These are phyloP conservation scores for Cryptococcus wingfieldii DNA, from an alignment of 1,284 basidiomycete species.

Conservation along the genomic window DNA sequence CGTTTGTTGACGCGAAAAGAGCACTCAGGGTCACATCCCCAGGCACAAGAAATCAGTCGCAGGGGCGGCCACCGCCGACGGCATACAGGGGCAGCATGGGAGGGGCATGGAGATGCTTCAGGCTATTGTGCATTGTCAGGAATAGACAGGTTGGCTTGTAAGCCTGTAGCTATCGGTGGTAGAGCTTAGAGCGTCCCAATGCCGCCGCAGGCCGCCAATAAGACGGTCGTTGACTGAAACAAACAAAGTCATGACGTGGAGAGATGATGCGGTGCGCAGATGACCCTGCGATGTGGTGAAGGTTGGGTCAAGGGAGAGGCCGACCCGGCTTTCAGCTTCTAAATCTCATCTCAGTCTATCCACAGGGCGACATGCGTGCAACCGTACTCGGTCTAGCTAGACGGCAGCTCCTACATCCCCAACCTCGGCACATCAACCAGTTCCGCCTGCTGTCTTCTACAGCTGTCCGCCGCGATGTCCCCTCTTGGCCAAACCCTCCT, in stretches of 20 bases:
- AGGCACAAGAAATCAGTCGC: not conserved
- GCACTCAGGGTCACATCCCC: not conserved
- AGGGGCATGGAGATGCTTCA: too few species aligned
- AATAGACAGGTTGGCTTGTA: too few species aligned
- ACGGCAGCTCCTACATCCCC: not conserved
- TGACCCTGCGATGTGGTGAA: too few species aligned
- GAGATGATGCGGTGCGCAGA: not conserved
- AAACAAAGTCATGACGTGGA: not conserved
- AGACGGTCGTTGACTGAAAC: not conserved
- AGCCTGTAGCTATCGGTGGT: too few species aligned
- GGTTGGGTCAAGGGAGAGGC: too few species aligned
- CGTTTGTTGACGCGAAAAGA: not conserved
- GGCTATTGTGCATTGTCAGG: too few species aligned
- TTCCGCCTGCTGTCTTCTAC: not conserved
- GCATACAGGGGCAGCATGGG: too few species aligned
- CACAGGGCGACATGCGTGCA: not conserved
- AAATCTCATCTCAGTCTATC: not conserved
- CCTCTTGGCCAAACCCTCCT: slow-evolving; percentile 19
- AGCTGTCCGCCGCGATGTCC: not conserved
- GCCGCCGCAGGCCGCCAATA: too few species aligned
- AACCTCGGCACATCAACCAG: not conserved
- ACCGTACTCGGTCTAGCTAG: not conserved
- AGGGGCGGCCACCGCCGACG: not conserved
- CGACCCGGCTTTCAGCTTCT: not conserved
- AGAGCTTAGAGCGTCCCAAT: too few species aligned